phyloP scores from a whole-genome alignment of 2,329 filamentous ascomycete species.

The Decorospora gaudefroyi region DNA sequence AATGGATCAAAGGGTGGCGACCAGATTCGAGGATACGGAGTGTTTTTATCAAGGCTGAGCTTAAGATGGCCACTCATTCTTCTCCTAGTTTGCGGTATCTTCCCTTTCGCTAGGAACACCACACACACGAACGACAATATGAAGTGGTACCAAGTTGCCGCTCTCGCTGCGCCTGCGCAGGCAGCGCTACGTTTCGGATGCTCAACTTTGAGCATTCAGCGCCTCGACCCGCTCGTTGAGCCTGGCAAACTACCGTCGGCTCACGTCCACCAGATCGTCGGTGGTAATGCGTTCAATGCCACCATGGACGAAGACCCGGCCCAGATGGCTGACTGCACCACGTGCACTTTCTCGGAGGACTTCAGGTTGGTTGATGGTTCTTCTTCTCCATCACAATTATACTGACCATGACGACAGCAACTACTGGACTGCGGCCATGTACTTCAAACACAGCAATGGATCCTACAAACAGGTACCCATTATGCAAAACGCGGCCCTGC shows the following conservation, averaged over 20 bases:
- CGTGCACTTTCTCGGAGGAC: slow-evolving; percentile 26
- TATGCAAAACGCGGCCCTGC: slow-evolving; percentile 19
- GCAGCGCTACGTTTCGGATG: slow-evolving; percentile 34
- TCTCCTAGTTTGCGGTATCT: background rate
- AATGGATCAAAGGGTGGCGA: slow-evolving; percentile 3
- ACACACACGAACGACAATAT: slow-evolving; percentile 14
- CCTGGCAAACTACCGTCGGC: slow-evolving; percentile 25
- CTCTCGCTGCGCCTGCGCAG: slow-evolving; percentile 23
- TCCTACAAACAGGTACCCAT: slow-evolving; percentile 36
- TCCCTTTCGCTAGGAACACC: background rate
- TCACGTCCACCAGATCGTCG: slow-evolving; percentile 30
- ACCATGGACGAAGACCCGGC: slow-evolving; percentile 23
- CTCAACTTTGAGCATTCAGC: slow-evolving; percentile 31
- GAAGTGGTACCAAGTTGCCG: slow-evolving; percentile 23
- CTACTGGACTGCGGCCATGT: slow-evolving; percentile 42
- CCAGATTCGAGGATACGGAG: background rate
- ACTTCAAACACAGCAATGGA: slow-evolving; percentile 36
- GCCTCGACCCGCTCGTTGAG: slow-evolving; percentile 35
- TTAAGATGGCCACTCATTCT: slow-evolving; percentile 7
- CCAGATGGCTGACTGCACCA: slow-evolving; percentile 18
- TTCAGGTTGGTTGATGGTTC: slow-evolving; percentile 10
- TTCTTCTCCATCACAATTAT: background rate
- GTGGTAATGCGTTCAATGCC: slow-evolving; percentile 29
- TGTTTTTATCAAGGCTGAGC: background rate
- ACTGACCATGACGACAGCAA: slow-evolving; percentile 20